phyloP scores from a whole-genome alignment of 2,329 filamentous ascomycete species.

The Niveomyces coronatus region DNA sequence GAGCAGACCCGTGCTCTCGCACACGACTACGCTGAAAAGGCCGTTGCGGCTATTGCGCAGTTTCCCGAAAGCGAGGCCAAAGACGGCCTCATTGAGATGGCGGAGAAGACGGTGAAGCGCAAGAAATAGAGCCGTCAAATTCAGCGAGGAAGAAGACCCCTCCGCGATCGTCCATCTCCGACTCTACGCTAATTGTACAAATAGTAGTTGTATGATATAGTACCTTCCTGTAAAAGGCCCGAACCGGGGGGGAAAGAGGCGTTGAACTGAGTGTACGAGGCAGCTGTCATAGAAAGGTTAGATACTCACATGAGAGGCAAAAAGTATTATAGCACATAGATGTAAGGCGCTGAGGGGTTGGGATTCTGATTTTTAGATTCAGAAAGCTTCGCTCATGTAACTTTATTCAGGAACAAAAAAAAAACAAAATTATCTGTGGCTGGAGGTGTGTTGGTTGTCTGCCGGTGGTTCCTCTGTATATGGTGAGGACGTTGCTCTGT shows the following conservation, averaged over 20 bases:
- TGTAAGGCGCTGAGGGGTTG: slow-evolving; percentile 1
- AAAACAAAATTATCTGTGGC: too few relatives aligned
- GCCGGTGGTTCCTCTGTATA: too few relatives aligned
- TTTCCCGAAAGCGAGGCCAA: slow-evolving; percentile 97
- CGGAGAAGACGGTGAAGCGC: slow-evolving; percentile 78
- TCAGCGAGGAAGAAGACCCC: slow-evolving; percentile 5
- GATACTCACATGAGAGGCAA: slow-evolving; percentile 2
- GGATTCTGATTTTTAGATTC: too few relatives aligned
- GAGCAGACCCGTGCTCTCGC: slow-evolving; percentile 87
- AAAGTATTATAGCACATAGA: slow-evolving; percentile 5
- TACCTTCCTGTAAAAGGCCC: slow-evolving; percentile 3
- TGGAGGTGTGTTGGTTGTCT: too few relatives aligned
- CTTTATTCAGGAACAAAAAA: too few relatives aligned
- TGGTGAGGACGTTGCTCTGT: too few relatives aligned
- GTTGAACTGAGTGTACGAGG: neutral
- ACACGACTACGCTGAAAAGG: slow-evolving; percentile 81
- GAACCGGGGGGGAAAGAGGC: neutral
- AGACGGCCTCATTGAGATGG: slow-evolving; percentile 85
- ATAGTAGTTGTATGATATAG: slow-evolving; percentile 11
- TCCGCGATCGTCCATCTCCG: neutral
- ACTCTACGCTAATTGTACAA: slow-evolving; percentile 8
- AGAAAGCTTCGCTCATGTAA: too few relatives aligned
- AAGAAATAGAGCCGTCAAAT: slow-evolving; percentile 52
- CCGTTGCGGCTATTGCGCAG: slow-evolving; percentile 67
- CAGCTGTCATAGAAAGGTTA: neutral